A percentile compares a stretch with the other conserved stretches of the same genome.
Evolutionary conservation across 345 rosid species (phyloP).

Genomic region (Moringa oleifera): DNA sequence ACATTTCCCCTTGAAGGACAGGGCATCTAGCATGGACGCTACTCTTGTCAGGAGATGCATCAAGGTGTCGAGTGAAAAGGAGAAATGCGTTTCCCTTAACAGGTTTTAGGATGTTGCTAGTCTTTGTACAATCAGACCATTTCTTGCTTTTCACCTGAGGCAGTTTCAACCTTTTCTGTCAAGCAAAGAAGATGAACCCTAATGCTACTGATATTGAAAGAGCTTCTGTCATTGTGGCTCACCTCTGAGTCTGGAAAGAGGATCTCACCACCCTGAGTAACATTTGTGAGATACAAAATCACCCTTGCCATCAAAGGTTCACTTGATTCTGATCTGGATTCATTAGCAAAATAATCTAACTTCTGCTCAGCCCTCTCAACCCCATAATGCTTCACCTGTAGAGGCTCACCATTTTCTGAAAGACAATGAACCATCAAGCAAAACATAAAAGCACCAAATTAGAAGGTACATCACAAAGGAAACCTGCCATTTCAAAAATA

Average conservation of each 20-base stretch:
- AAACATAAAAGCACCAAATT: constrained; percentile 2
- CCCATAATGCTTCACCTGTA: constrained; percentile 44
- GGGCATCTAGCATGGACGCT: constrained; percentile 83
- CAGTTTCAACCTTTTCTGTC: neutral
- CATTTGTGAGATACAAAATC: constrained; percentile 73
- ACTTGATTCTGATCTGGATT: constrained; percentile 21
- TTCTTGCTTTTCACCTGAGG: constrained; percentile 38
- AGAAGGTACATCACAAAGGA: neutral
- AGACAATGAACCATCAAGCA: constrained; percentile 10
- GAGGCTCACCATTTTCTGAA: constrained; percentile 55
- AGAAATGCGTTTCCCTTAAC: constrained; percentile 71
- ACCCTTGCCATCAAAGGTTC: constrained; percentile 60
- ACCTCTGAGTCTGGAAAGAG: constrained; percentile 73
- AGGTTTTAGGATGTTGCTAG: constrained; percentile 45
- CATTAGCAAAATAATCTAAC: constrained; percentile 47
- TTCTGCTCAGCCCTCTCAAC: constrained; percentile 38
- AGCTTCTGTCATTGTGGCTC: constrained; percentile 14
- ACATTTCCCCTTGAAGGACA: constrained; percentile 59
- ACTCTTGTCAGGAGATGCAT: constrained; percentile 39
- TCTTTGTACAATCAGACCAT: constrained; percentile 56
- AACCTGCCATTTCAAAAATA: neutral
- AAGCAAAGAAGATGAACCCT: constrained; percentile 2
- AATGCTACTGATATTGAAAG: neutral
- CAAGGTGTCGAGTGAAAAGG: constrained; percentile 58
- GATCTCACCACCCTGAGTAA: constrained; percentile 63